Percentiles rank a stretch among this genome's conserved stretches.
phyloP scores from a whole-genome alignment of 352 stramenopile species.

The Phytophthora quininea region DNA sequence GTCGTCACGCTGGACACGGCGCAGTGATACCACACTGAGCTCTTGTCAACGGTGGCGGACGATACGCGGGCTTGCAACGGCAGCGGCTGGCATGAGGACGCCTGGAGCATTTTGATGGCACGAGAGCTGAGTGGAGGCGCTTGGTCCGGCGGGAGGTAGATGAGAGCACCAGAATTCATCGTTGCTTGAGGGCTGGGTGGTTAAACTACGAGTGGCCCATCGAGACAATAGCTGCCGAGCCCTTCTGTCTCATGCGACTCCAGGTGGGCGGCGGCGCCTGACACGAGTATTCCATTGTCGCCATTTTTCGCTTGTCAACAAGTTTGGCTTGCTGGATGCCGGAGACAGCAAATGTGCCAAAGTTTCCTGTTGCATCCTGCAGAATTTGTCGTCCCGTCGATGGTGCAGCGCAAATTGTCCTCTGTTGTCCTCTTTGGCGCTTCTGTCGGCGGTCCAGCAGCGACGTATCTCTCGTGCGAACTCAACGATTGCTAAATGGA shows the following conservation, averaged over 20 bases:
- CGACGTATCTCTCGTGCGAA: slow-evolving; percentile 4
- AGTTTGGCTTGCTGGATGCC: too few relatives aligned
- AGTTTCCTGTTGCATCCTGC: too few relatives aligned
- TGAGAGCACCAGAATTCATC: slow-evolving; percentile 20
- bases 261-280: slow-evolving; percentile 1
- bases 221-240: not conserved
- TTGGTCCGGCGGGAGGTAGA: slow-evolving; percentile 4
- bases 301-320: not conserved
- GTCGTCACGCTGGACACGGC: slow-evolving; percentile 46
- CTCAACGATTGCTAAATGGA: slow-evolving; percentile 6
- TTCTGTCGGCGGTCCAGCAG: slow-evolving; percentile 13
- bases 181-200: not conserved
- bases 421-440: slow-evolving; percentile 17
- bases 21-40: slow-evolving; percentile 55
- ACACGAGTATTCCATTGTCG: not conserved
- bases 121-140: slow-evolving; percentile 16
- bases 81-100: slow-evolving; percentile 39
- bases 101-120: slow-evolving; percentile 40
- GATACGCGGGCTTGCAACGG: slow-evolving; percentile 49
- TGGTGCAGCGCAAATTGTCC: not conserved
- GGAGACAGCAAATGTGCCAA: too few relatives aligned
- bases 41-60: slow-evolving; percentile 36
- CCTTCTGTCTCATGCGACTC: slow-evolving; percentile 14
- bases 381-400: too few relatives aligned
- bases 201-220: slow-evolving; percentile 16